phyloP scores from a whole-genome alignment of 2,329 filamentous ascomycete species.

The Fusarium bactridioides region DNA sequence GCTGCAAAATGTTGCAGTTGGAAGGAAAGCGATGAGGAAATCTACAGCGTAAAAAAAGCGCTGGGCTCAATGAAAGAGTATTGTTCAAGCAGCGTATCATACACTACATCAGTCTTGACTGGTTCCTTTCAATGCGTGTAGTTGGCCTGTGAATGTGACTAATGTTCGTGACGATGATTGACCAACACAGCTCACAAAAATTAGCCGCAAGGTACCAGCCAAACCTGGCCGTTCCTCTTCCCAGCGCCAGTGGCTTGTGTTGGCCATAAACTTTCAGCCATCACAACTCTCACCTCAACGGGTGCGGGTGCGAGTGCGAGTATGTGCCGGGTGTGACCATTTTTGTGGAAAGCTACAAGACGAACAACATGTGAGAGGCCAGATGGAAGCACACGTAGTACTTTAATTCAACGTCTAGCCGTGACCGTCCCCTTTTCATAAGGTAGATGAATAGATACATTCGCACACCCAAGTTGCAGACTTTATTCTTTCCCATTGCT shows the following conservation, averaged over 20 bases:
- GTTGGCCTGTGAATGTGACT: not conserved
- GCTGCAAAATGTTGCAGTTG: not conserved
- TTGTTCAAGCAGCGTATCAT: slow-evolving; percentile 41
- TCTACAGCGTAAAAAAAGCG: slow-evolving; percentile 24
- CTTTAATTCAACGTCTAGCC: slow-evolving; percentile 37
- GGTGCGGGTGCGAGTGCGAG: not conserved
- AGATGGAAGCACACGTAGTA: slow-evolving; percentile 31
- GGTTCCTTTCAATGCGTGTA: slow-evolving; percentile 15
- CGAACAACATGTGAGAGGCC: not conserved
- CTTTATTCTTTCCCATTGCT: slow-evolving; percentile 38
- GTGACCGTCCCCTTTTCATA: slow-evolving; percentile 20
- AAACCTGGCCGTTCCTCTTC: not conserved
- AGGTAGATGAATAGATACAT: slow-evolving; percentile 36
- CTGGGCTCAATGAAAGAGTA: slow-evolving; percentile 29
- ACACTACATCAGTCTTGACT: slow-evolving; percentile 13
- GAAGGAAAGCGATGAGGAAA: slow-evolving; percentile 12
- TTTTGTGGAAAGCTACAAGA: not conserved
- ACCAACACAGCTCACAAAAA: not conserved
- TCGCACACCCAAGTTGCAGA: slow-evolving; percentile 35
- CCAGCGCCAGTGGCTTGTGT: not conserved
- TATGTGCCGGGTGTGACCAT: not conserved
- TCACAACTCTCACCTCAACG: not conserved
- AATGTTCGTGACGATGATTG: not conserved
- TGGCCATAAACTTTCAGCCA: not conserved
- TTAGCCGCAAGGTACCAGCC: not conserved